Conservation (phyloP, 257 asterid genomes). For the Paraleonurus japonicus region DNA sequence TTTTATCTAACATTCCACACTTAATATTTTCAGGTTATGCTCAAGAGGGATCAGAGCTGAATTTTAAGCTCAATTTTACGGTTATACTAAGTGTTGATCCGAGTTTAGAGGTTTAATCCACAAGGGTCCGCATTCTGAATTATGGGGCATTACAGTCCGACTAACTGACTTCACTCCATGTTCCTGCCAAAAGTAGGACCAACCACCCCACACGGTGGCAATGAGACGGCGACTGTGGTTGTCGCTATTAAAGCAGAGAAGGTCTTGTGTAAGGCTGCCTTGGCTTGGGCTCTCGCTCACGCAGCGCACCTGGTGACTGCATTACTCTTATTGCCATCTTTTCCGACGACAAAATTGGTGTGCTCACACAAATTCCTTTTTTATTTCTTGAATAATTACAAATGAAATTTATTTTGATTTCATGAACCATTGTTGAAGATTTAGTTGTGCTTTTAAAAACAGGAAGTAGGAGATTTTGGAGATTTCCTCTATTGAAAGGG, state of each 20-base stretch:
- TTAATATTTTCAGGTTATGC: no score
- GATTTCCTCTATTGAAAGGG: slow-evolving; percentile 55
- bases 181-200: slow-evolving; percentile 47
- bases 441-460: slow-evolving; percentile 4
- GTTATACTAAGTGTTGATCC: no score
- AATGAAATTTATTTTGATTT: background rate
- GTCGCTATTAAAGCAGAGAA: slow-evolving; percentile 85
- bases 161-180: slow-evolving; percentile 33
- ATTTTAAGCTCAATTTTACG: no score
- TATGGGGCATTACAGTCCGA: no score
- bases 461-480: slow-evolving; percentile 69
- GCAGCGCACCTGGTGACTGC: slow-evolving; percentile 72
- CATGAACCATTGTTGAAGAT: background rate
- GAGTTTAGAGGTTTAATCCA: no score
- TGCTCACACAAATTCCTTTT: background rate
- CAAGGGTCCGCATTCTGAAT: no score
- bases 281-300: slow-evolving; percentile 86
- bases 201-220: slow-evolving; percentile 28
- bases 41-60: no score
- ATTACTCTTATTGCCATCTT: slow-evolving; percentile 67
- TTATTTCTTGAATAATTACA: background rate
- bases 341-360: slow-evolving; percentile 31
- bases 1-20: no score
- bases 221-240: slow-evolving; percentile 49
- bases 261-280: slow-evolving; percentile 56